Percentiles rank a stretch among this genome's conserved stretches.
phyloP scores from a whole-genome alignment of 441 rosid species.

The Flueggea neowawraea region DNA sequence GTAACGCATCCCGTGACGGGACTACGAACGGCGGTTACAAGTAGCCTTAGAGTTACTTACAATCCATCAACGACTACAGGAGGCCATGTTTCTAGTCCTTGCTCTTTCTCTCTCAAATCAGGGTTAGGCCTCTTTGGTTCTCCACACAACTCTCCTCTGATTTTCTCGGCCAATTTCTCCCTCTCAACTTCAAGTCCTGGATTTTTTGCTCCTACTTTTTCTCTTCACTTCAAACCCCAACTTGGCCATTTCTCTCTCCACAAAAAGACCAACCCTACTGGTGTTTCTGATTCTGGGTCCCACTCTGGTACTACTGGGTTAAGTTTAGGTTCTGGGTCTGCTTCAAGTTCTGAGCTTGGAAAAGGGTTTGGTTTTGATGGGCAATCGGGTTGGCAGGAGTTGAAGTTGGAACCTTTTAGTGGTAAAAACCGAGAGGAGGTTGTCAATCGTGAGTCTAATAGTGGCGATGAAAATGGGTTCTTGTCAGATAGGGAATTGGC shows the following conservation, averaged over 20 bases:
- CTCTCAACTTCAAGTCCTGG: slow-evolving; percentile 25
- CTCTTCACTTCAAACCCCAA: slow-evolving; percentile 56
- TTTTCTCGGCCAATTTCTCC: slow-evolving; percentile 43
- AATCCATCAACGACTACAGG: slow-evolving; percentile 20
- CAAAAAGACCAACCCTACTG: slow-evolving; percentile 18
- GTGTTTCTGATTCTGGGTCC: too few species aligned
- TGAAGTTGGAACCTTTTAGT: slow-evolving; percentile 41
- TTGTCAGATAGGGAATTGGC: too few species aligned
- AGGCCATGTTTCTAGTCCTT: slow-evolving; percentile 17
- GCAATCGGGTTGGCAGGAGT: slow-evolving; percentile 44
- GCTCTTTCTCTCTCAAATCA: slow-evolving; percentile 48
- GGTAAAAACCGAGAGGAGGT: slow-evolving; percentile 8
- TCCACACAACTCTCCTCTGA: slow-evolving; percentile 46
- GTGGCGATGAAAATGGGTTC: too few species aligned
- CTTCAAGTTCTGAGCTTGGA: slow-evolving; percentile 19
- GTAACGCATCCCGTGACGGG: too few species aligned
- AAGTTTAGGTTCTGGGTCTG: too few species aligned
- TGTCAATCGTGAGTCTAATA: too few species aligned
- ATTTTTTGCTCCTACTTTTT: slow-evolving; percentile 36
- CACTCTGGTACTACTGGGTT: too few species aligned
- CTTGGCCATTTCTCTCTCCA: slow-evolving; percentile 46
- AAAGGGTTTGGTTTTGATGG: slow-evolving; percentile 25
- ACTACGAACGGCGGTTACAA: too few species aligned
- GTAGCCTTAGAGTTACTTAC: slow-evolving; percentile 37
- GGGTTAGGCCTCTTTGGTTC: slow-evolving; percentile 61